Evolutionary conservation across 805 yeast species (phyloP), one percentile per base, ranked within the genome.

Genomic region (Zygoascus biomembranicola): DNA sequence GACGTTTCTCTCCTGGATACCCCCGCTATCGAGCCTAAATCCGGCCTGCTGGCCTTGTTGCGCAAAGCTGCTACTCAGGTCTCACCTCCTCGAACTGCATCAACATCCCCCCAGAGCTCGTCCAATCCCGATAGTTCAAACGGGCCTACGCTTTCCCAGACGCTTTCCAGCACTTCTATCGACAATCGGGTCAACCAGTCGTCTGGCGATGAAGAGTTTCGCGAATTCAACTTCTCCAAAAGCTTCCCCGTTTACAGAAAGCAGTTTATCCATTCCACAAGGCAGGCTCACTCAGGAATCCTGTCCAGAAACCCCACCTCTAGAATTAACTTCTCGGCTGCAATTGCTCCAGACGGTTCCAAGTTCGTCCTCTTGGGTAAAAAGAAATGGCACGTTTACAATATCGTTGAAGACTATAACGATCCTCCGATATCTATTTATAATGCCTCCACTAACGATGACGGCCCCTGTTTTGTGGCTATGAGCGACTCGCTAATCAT

Each of bases 211-310:
- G 32, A 32, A 10, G 59, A 56, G 23, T 23, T 49, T 2, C 63
- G 63, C 31, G 65, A 62, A 47, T 53, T 77, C 52, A 75, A 81
- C 51, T 88, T 83, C 66, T 82, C 84, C 5, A 85, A 82, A 61
- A 87, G 92, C 61, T 90, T 88, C 68, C 97, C 97, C 0, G 79
- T 82, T 52, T 87, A 85, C 64, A 75, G 96, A 55, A 83, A 79
- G 57, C 74, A 79, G 49, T 73, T 75, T 49, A 80, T 80, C 45
- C 77, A 76, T 62, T 69, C 73, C 28, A 78, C 84, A 0, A 83
- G 80, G 54, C 68, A 46, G 20, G 42, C 41, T 5, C 39, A 31
- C 10, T 81, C 8, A 75, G 75, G 49, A 71, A 79, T 52, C 69
- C 80, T 32, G 65, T 77, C 49, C 35, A 70, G 73, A 31, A 32